Evolutionary conservation across 2,329 filamentous ascomycete species (phyloP).

Genomic region (Aureobasidium lini): DNA sequence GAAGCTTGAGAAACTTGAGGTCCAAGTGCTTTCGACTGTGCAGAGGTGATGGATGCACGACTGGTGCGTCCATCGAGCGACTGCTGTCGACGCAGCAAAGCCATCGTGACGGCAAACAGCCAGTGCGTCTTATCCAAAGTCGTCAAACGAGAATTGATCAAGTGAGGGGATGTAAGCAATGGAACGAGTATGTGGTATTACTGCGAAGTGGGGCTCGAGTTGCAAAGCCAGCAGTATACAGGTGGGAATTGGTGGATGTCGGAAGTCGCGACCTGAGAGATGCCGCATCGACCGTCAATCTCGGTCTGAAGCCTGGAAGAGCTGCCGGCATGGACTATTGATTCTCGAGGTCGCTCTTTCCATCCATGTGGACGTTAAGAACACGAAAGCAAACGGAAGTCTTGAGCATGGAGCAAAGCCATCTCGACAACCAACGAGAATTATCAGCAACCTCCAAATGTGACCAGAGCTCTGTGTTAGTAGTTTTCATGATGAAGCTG

Average conservation of each 20-base stretch:
- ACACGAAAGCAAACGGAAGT: no score
- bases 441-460: no score
- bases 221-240: not conserved
- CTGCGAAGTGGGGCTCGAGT: not conserved
- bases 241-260: no score
- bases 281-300: not conserved
- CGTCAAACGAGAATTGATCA: not conserved
- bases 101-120: constrained; percentile 30
- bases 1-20: constrained; percentile 21
- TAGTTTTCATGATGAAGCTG: no score
- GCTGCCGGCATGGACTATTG: not conserved
- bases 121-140: not conserved
- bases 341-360: not conserved
- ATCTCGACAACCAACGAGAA: no score
- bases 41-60: constrained; percentile 39
- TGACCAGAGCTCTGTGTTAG: no score
- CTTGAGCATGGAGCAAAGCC: no score
- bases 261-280: not conserved
- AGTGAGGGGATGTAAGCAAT: not conserved
- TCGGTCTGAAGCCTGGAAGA: not conserved
- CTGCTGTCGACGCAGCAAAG: constrained; percentile 36
- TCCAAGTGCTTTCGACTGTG: constrained; percentile 22
- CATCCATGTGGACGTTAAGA: no score
- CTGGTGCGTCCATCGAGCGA: constrained; percentile 41
- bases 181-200: not conserved